Evolutionary conservation across 1,284 basidiomycete species (phyloP).

Genomic region (Ceratorhiza oryzae-sativae): DNA sequence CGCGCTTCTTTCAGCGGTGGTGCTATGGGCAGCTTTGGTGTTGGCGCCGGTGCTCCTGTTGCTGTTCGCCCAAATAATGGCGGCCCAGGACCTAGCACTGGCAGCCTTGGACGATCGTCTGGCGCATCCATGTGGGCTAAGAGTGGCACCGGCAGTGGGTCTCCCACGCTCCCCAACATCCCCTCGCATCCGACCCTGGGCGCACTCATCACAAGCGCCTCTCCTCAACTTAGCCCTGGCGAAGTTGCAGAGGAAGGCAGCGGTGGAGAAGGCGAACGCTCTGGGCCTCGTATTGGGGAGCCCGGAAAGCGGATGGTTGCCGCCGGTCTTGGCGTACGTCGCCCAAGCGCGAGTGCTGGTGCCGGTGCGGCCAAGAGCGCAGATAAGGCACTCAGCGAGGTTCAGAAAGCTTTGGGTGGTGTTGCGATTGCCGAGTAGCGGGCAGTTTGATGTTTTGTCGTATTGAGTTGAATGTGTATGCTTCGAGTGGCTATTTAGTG

Average conservation of each 20-base stretch:
- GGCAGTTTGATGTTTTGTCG: background rate
- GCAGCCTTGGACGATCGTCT: conserved; percentile 41
- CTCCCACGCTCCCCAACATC: conserved; percentile 78
- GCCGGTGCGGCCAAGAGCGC: conserved; percentile 55
- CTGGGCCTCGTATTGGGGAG: conserved; percentile 74
- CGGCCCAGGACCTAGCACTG: conserved; percentile 52
- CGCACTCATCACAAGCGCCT: conserved; percentile 76
- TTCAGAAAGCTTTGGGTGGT: conserved; percentile 78
- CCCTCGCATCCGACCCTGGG: conserved; percentile 83
- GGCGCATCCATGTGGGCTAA: conserved; percentile 40
- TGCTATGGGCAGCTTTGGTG: conserved; percentile 38
- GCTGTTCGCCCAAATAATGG: conserved; percentile 56
- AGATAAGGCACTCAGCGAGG: conserved; percentile 68
- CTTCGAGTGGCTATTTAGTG: background rate
- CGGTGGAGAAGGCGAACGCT: conserved; percentile 48
- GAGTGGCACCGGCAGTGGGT: conserved; percentile 46
- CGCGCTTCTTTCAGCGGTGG: conserved; percentile 66
- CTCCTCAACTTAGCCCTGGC: conserved; percentile 57
- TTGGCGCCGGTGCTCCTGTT: background rate
- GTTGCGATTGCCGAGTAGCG: conserved; percentile 69
- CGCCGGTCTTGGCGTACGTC: conserved; percentile 77
- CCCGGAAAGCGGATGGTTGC: conserved; percentile 85
- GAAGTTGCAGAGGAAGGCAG: conserved; percentile 54
- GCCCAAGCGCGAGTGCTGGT: conserved; percentile 63
- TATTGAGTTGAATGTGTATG: background rate